A percentile compares a stretch with the other conserved stretches of the same genome.
Evolutionary conservation across 768 basidiomycete species (phyloP).

Genomic region (Pulveroboletus sp.): DNA sequence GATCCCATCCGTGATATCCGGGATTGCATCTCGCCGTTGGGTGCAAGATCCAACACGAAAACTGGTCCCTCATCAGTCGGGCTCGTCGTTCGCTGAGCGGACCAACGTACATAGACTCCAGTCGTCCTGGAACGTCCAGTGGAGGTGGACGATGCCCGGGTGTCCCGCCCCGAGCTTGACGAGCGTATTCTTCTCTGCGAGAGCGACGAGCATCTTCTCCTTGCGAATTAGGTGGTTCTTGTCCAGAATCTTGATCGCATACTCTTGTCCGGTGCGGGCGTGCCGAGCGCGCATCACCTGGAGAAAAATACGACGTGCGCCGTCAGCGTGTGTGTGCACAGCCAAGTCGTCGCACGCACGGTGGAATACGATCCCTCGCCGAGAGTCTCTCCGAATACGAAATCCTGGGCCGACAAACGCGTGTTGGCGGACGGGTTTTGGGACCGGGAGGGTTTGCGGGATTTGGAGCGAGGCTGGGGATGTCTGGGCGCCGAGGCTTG

Average conservation of each 20-base stretch:
- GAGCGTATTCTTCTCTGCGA: conserved; percentile 76
- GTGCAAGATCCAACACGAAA: conserved; percentile 73
- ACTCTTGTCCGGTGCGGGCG: conserved; percentile 53
- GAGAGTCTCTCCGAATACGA: conserved; percentile 67
- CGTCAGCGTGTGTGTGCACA: conserved; percentile 10
- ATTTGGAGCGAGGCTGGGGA: conserved; percentile 36
- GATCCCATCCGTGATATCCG: conserved; percentile 80
- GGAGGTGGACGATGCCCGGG: conserved; percentile 76
- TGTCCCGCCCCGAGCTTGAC: conserved; percentile 62
- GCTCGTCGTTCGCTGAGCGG: background rate
- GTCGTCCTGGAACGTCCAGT: conserved; percentile 83
- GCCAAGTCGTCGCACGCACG: conserved; percentile 40
- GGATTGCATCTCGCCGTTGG: conserved; percentile 74
- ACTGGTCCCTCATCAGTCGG: conserved; percentile 40
- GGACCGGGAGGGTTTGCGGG: conserved; percentile 37
- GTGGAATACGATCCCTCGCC: conserved; percentile 84
- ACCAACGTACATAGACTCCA: conserved; percentile 73
- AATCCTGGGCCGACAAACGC: conserved; percentile 53
- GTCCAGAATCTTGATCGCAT: conserved; percentile 79
- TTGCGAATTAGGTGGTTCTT: conserved; percentile 79
- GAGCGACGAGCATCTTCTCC: conserved; percentile 72
- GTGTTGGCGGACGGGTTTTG: conserved; percentile 46
- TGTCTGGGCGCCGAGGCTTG: background rate
- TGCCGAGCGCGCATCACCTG: conserved; percentile 60
- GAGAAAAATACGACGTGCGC: conserved; percentile 5